Base-by-base conservation (phyloP, 2,329 filamentous ascomycete species). In the Didymellaceae sp. region DNA sequence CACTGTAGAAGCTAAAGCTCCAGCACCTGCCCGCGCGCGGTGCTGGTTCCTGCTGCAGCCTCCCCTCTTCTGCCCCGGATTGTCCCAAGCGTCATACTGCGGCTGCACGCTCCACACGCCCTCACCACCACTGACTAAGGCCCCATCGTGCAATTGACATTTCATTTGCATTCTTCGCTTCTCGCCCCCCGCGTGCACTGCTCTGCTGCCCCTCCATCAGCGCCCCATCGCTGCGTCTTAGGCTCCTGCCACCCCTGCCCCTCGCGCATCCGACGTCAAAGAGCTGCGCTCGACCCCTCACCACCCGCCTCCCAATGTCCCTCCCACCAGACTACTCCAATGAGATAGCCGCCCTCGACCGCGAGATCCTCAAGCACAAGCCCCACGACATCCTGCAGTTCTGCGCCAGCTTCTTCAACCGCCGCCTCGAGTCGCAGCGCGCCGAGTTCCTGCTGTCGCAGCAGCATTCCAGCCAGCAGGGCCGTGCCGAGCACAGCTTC, bases 331-430 rank as follows among this genome's bases (percentile, higher is more conserved):
- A 73, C 65, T 74, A 74, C 65, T 77, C 79, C 71, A 78, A 82
- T 74, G 82, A 86, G 73, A 83, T 86, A 74, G 78, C 84, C 72
- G 78, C 80, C 66, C 82, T 88, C 71, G 83, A 83, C 68, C 79
- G 80, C 74, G 80, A 87, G 73, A 74, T 87, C 61, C 75, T 80
- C 61, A 80, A 81, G 66, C 72, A 80, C 61, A 78, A 83, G 56
- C 84, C 86, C 42, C 64, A 77, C 71, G 86, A 90, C 77, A 79
- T 86, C 68, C 79, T 87, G 62, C 86, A 89, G 73, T 87, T 86
- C 78, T 88, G 85, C 76, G 82, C 83, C 74, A 85, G 88, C 74
- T 84, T 84, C 77, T 88, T 88, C 75, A 77, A 79, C 61, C 79
- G 78, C 69, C 84, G 84, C 66, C 83, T 89, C 65, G 83, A 86